phyloP scores from a whole-genome alignment of 257 asterid species.

The Craterostigma plantagineum region DNA sequence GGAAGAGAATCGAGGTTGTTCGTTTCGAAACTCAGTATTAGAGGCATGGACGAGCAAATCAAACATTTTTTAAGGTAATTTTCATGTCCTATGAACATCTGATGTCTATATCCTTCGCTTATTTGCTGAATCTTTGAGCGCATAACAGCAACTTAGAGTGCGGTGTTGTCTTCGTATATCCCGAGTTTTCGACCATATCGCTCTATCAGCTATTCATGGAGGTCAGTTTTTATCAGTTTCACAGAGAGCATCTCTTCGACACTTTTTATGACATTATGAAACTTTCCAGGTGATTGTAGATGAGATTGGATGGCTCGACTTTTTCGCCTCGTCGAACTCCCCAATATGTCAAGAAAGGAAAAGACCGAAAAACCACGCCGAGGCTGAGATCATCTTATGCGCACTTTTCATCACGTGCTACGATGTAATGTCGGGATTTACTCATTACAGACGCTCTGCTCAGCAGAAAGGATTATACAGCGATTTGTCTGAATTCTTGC shows the following conservation, averaged over 20 bases:
- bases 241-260: too few species aligned
- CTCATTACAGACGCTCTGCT: conserved; percentile 52
- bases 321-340: conserved; percentile 31
- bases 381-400: conserved; percentile 42
- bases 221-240: conserved; percentile 36
- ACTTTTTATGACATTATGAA: too few species aligned
- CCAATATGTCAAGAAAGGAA: conserved; percentile 24
- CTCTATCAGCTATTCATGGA: conserved; percentile 70
- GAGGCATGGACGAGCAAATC: conserved; percentile 45
- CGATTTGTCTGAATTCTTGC: conserved; percentile 46
- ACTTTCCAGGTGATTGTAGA: conserved; percentile 52
- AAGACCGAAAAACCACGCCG: conserved; percentile 35
- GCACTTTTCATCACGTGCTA: conserved; percentile 49
- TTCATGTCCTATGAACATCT: neutral
- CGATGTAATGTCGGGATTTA: conserved; percentile 59
- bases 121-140: conserved; percentile 2
- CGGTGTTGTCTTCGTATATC: conserved; percentile 44
- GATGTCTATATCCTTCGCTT: conserved; percentile 3
- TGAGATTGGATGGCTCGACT: conserved; percentile 75
- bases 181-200: conserved; percentile 40
- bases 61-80: conserved; percentile 44
- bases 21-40: conserved; percentile 36
- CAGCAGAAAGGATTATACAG: conserved; percentile 30
- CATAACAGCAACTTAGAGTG: conserved; percentile 79
- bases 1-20: conserved; percentile 70